Conservation (phyloP, 1,284 basidiomycete genomes). For the Cutaneotrichosporon dermatis region DNA sequence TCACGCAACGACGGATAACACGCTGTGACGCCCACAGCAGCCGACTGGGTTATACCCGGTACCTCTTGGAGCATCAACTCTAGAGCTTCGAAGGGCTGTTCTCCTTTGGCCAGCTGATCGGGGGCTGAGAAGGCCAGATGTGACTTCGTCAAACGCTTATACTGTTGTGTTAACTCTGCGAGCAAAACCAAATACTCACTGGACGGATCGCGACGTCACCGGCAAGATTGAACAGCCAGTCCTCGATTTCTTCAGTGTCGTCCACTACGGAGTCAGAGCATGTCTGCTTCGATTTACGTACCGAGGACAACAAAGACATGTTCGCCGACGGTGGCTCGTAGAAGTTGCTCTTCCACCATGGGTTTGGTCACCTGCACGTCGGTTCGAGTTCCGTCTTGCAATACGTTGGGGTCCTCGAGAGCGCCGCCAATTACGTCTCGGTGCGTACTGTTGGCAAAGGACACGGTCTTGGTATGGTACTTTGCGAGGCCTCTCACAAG, state of each 20-base stretch:
- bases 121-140: conserved; percentile 45
- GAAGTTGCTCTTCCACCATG: conserved; percentile 38
- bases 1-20: conserved; percentile 34
- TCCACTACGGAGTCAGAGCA: conserved; percentile 31
- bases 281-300: conserved; percentile 15
- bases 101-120: conserved; percentile 25
- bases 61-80: conserved; percentile 48
- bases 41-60: conserved; percentile 42
- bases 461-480: conserved; percentile 37
- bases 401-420: conserved; percentile 3
- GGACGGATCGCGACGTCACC: conserved; percentile 47
- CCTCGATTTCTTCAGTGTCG: conserved; percentile 45
- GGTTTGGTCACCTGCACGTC: conserved; percentile 28
- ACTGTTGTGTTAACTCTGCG: conserved; percentile 11
- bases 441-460: conserved; percentile 32
- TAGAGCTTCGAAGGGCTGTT: conserved; percentile 28
- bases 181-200: conserved; percentile 23
- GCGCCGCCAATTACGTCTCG: conserved; percentile 32
- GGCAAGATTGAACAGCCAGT: conserved; percentile 46
- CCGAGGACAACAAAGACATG: conserved; percentile 42
- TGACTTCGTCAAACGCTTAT: conserved; percentile 45
- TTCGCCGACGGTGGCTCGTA: conserved; percentile 40
- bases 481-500: conserved; percentile 44
- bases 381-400: background rate
- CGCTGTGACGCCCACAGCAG: conserved; percentile 34